Evolutionary conservation across 2,329 filamentous ascomycete species (phyloP).

Genomic region (Alternaria dauci): DNA sequence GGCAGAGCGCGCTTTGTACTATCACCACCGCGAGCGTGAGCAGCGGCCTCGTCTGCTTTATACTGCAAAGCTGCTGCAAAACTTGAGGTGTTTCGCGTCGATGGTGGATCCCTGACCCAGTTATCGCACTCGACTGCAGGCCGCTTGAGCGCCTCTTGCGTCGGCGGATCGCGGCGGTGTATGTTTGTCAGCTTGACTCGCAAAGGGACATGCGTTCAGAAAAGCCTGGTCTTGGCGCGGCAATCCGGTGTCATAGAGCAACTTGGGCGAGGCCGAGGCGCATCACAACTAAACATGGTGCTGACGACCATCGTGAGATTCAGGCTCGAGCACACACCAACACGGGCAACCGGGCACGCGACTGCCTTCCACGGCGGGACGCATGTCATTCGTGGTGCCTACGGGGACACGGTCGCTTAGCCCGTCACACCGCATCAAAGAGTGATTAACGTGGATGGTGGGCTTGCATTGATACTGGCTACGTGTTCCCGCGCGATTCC

Average conservation of each 20-base stretch:
- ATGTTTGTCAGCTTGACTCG: slow-evolving; percentile 13
- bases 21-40: neutral
- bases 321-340: slow-evolving; percentile 3
- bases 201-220: slow-evolving; percentile 9
- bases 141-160: slow-evolving; percentile 7
- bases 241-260: neutral
- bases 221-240: neutral
- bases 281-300: slow-evolving; percentile 1
- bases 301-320: neutral
- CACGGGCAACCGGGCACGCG: slow-evolving; percentile 36
- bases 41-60: slow-evolving; percentile 9
- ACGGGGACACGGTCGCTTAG: slow-evolving; percentile 10
- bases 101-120: slow-evolving; percentile 19
- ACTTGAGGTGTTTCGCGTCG: slow-evolving; percentile 16
- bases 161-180: slow-evolving; percentile 28
- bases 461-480: slow-evolving; percentile 25
- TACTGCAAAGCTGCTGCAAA: slow-evolving; percentile 17
- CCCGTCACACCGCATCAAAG: slow-evolving; percentile 38
- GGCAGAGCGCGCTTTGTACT: slow-evolving; percentile 16
- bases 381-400: slow-evolving; percentile 6
- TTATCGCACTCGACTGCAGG: slow-evolving; percentile 12
- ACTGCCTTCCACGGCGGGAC: slow-evolving; percentile 18
- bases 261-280: slow-evolving; percentile 2
- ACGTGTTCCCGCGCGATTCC: slow-evolving; percentile 7
- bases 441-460: slow-evolving; percentile 20